Conservation (phyloP, 1,139 yeast species). For the Wickerhamiella pararugosa region DNA sequence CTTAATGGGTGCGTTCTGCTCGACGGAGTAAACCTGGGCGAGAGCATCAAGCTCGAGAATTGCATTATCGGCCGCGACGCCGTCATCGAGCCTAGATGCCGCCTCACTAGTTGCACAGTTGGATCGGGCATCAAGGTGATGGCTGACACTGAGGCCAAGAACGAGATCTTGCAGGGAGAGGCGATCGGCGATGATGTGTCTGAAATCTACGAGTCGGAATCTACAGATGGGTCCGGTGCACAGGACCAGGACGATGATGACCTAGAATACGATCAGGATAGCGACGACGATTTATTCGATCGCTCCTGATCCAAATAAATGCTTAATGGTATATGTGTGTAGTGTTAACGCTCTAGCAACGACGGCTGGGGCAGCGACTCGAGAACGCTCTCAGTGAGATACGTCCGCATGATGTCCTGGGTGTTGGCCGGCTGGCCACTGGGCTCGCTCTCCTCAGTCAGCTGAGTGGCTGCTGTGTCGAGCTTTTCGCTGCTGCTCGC, state of each 20-base stretch:
- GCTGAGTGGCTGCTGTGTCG: no score
- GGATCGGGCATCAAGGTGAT: constrained; percentile 64
- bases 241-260: constrained; percentile 18
- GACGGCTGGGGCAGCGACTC: no score
- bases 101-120: constrained; percentile 63
- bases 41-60: constrained; percentile 62
- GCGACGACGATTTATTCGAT: constrained; percentile 5
- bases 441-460: no score
- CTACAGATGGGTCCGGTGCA: constrained; percentile 28
- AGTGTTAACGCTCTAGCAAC: no score
- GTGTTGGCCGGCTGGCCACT: no score
- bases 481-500: no score
- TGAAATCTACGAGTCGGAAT: not conserved
- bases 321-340: no score
- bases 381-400: no score
- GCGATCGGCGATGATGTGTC: constrained; percentile 1
- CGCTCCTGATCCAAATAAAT: no score
- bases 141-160: constrained; percentile 46
- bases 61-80: constrained; percentile 70
- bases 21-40: constrained; percentile 57
- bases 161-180: constrained; percentile 55
- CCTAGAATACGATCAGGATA: no score
- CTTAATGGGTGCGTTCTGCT: constrained; percentile 74
- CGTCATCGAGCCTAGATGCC: constrained; percentile 41
- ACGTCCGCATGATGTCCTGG: no score